Percentiles rank a stretch among this genome's conserved stretches.
Conservation (phyloP, 1,284 basidiomycete genomes). For the Ustilago hordei region DNA sequence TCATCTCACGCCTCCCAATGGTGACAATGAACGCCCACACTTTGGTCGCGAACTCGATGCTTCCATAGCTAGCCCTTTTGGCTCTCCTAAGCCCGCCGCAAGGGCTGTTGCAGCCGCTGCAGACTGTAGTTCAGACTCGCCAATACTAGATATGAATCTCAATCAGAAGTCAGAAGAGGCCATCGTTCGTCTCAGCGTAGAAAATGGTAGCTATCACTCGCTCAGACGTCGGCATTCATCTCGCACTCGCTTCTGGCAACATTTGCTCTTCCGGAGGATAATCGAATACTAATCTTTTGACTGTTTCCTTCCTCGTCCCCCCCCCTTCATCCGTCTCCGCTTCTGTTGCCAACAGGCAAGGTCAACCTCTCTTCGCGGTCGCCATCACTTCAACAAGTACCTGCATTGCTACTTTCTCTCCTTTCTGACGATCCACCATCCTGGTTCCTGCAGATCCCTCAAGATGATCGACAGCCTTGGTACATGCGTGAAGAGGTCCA, state of each 20-base stretch:
- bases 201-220: conserved; percentile 33
- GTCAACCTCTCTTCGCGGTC: conserved; percentile 52
- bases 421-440: conserved; percentile 50
- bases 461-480: conserved; percentile 57
- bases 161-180: conserved; percentile 45
- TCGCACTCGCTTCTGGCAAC: not conserved
- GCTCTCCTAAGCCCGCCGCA: conserved; percentile 46
- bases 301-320: not conserved
- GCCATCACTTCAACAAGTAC: conserved; percentile 49
- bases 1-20: conserved; percentile 13
- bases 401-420: conserved; percentile 49
- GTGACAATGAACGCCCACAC: conserved; percentile 24
- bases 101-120: conserved; percentile 7
- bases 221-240: not conserved
- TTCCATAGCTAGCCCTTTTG: conserved; percentile 51
- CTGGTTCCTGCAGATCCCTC: conserved; percentile 54
- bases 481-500: conserved; percentile 53
- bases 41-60: conserved; percentile 46
- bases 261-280: not conserved
- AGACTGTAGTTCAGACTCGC: conserved; percentile 7
- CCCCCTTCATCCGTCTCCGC: not conserved
- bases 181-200: conserved; percentile 41
- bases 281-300: not conserved
- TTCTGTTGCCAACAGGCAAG: conserved; percentile 25
- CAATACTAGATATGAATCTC: conserved; percentile 22